A percentile compares a stretch with the other conserved stretches of the same genome.
phyloP scores from a whole-genome alignment of 768 basidiomycete genomes.

The Gymnopilus junonius region DNA sequence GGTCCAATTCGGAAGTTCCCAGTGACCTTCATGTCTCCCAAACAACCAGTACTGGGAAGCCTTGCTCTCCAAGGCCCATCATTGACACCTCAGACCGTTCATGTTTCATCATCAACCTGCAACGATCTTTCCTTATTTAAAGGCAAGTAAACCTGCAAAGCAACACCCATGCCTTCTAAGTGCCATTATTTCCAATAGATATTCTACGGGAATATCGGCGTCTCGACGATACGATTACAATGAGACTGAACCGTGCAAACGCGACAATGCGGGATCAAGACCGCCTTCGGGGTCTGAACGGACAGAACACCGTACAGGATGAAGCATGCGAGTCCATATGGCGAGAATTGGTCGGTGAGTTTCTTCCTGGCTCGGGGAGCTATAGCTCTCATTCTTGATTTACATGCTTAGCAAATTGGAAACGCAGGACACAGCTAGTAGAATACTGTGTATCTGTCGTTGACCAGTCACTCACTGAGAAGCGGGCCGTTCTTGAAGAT shows the following conservation, averaged over 20 bases:
- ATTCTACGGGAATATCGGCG: conserved; percentile 82
- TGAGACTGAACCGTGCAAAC: conserved; percentile 80
- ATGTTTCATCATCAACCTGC: conserved; percentile 69
- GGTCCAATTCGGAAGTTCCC: not conserved
- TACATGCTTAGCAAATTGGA: conserved; percentile 60
- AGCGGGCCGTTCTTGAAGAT: conserved; percentile 48
- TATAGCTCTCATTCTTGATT: conserved; percentile 21
- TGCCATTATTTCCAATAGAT: conserved; percentile 45
- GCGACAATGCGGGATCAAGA: conserved; percentile 78
- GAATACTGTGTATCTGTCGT: conserved; percentile 76
- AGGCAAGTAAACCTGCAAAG: conserved; percentile 41
- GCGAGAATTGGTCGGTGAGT: conserved; percentile 78
- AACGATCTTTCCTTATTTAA: conserved; percentile 80
- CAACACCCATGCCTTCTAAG: not conserved
- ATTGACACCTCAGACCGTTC: conserved; percentile 63
- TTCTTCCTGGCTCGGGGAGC: conserved; percentile 14
- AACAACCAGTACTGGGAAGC: conserved; percentile 62
- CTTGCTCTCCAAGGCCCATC: conserved; percentile 70
- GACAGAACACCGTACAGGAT: conserved; percentile 64
- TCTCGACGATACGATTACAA: conserved; percentile 79
- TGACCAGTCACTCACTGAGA: conserved; percentile 64
- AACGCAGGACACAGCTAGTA: conserved; percentile 71
- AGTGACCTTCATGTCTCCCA: conserved; percentile 36
- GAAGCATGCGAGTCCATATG: conserved; percentile 78
- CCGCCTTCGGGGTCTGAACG: conserved; percentile 45